These are phyloP conservation scores for Fusarium nisikadoi DNA, from an alignment of 2,329 filamentous ascomycete species.

Conservation along the genomic window DNA sequence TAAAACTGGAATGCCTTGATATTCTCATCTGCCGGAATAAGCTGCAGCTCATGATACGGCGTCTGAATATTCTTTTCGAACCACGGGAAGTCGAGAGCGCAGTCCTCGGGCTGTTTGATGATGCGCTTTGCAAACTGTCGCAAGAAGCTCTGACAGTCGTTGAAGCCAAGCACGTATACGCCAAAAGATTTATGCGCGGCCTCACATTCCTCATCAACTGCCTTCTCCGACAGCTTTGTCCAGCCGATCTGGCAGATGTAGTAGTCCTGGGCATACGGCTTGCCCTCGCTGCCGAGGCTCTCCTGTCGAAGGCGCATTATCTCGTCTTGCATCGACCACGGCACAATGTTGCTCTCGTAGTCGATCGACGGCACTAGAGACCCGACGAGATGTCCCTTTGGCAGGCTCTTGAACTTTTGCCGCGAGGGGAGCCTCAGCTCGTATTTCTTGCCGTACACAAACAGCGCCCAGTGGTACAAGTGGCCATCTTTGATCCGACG, in stretches of 20 bases:
- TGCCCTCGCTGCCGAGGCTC: background rate
- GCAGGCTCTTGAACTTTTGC: background rate
- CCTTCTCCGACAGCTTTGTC: rapidly evolving
- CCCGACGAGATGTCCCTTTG: background rate
- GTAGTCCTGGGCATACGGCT: background rate
- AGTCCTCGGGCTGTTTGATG: background rate
- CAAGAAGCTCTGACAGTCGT: background rate
- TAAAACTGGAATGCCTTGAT: background rate
- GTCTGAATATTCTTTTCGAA: rapidly evolving
- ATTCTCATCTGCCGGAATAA: background rate
- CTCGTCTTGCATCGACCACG: background rate
- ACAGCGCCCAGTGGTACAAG: background rate
- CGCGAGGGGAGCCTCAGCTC: background rate
- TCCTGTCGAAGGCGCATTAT: background rate
- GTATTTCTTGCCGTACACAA: background rate
- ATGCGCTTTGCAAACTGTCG: background rate
- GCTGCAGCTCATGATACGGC: background rate
- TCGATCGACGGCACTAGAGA: rapidly evolving
- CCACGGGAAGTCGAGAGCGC: rapidly evolving
- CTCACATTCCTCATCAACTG: background rate
- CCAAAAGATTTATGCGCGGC: rapidly evolving
- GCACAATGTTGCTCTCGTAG: background rate
- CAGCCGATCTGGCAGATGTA: background rate
- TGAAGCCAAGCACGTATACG: background rate
- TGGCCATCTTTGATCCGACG: background rate